Percentiles rank a stretch among this genome's conserved stretches.
Conservation (phyloP, 495 filamentous ascomycete species). For the Pseudevernia furfuracea region DNA sequence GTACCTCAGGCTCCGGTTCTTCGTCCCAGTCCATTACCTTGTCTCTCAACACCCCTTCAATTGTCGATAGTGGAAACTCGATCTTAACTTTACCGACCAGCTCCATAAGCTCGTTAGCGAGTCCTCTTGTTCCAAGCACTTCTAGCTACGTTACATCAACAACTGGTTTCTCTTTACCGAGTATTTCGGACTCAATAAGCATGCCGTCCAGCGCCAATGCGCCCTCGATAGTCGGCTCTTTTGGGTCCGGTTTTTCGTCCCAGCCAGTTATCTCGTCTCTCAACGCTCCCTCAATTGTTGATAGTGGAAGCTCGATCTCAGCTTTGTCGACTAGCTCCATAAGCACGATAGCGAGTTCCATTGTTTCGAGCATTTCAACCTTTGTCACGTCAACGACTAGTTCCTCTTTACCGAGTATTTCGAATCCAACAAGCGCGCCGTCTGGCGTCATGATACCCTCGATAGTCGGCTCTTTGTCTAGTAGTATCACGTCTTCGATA, state of each 20-base stretch:
- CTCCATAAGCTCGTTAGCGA: neutral
- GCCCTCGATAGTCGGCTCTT: too few species aligned
- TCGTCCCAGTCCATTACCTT: neutral
- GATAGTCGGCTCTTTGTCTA: neutral
- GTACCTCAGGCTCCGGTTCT: neutral
- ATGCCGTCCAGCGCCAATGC: too few species aligned
- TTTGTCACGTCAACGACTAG: too few species aligned
- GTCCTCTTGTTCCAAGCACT: neutral
- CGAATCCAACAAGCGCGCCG: neutral
- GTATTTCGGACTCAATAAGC: too few species aligned
- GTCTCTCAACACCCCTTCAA: neutral
- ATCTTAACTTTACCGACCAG: neutral
- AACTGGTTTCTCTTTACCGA: too few species aligned
- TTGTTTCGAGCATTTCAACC: too few species aligned
- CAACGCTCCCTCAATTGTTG: too few species aligned
- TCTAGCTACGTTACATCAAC: neutral
- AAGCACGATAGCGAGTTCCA: too few species aligned
- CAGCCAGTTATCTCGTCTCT: too few species aligned
- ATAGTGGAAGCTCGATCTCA: too few species aligned
- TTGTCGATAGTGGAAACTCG: neutral
- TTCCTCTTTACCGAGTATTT: neutral
- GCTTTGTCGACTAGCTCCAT: too few species aligned
- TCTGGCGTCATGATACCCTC: neutral
- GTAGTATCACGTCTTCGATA: neutral
- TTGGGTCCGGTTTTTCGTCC: too few species aligned